phyloP scores from a whole-genome alignment of 106 monocot genomes.

The Dendrobium nobile region DNA sequence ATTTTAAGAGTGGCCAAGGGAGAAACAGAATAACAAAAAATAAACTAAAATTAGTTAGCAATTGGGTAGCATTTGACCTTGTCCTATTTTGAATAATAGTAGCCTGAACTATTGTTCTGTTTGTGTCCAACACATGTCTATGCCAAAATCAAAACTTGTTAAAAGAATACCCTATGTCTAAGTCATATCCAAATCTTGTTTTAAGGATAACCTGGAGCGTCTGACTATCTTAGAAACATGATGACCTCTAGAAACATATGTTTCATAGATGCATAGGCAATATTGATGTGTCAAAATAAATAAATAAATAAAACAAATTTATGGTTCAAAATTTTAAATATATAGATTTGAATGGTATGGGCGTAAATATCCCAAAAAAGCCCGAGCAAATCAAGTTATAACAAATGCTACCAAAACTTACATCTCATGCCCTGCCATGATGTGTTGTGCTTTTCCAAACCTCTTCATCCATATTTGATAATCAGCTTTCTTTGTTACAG shows the following conservation, averaged over 20 bases:
- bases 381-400: neutral
- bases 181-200: too few species aligned
- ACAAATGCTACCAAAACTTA: conserved; percentile 31
- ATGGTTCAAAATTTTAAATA: neutral
- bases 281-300: neutral
- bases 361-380: neutral
- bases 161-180: neutral
- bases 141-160: neutral
- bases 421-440: conserved; percentile 99
- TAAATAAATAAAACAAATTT: neutral
- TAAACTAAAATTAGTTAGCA: neutral
- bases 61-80: neutral
- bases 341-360: neutral
- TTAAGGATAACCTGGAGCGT: too few species aligned
- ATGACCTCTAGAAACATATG: too few species aligned
- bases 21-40: neutral
- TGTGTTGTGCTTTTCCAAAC: conserved; percentile 74
- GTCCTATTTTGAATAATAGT: too few species aligned
- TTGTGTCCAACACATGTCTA: neutral
- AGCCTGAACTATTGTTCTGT: neutral
- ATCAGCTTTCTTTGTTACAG: conserved; percentile 58
- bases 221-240: too few species aligned
- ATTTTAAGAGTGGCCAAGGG: neutral
- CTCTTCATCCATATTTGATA: conserved; percentile 92
- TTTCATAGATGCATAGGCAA: neutral